Base-by-base conservation (phyloP, 805 yeast species). In the Candida nanaspora region DNA sequence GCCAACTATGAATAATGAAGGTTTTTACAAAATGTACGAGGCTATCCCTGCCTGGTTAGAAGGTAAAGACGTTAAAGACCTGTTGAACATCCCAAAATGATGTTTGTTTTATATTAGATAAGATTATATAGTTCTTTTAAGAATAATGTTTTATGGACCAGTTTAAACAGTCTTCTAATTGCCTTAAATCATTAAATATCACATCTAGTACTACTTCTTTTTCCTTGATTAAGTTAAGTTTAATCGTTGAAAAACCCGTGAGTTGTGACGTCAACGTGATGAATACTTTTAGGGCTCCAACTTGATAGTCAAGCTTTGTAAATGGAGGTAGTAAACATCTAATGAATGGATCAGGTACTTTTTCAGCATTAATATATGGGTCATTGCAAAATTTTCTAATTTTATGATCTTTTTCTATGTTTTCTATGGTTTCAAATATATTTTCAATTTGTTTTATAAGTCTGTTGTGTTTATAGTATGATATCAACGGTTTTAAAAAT, bases 401-500 rank as follows among this genome's bases (percentile, higher is more conserved):
- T n/a, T 46, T 42, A 25, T 48, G 40, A 21, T 48, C 32, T 2
- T 46, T 37, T 8, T 38, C 22, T 33, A 52, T 44, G 3, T 40
- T 39, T 7, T 42, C 35, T 18, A 48, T 42, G 4, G 52, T 44
- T 1, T 42, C 41, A 13, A 59, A 40, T 3, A 56, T 49, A 15
- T 46, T 51, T 14, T 60, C 47, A 20, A 74, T 46, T 14, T 68
- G 59, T 8, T 55, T 52, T 11, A 75, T 45, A 38, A 67, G 60
- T 28, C 62, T 48, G 46, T 76, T 78, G 48, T 80, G 86, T 43
- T 72, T 69, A 43, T 75, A 69, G 47, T 76, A 74, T 5, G 82
- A 82, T 28, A 80, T 65, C 33, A 80, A 54, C 2, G 86, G 83
- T 29, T 79, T 59, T 18, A 80, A 58, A 18, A 80, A 63, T 40